Evolutionary conservation across 352 stramenopile genomes (phyloP).

Genomic region (Blastocystis sp.): DNA sequence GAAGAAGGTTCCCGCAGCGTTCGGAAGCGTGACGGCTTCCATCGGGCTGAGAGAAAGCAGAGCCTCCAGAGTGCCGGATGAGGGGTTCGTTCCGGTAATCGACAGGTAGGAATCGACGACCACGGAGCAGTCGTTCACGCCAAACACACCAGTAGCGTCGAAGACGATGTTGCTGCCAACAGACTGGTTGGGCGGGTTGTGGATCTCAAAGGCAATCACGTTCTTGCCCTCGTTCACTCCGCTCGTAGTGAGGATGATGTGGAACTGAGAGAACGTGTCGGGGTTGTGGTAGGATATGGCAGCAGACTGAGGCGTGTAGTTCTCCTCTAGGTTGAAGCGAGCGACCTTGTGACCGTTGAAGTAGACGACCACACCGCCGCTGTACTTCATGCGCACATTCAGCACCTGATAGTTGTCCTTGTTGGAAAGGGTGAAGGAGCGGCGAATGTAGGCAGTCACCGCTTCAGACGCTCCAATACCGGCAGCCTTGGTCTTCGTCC

Average conservation of each 20-base stretch:
- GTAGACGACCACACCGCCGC: constrained; percentile 20
- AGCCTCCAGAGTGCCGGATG: neutral
- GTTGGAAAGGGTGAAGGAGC: neutral
- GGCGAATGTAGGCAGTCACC: constrained; percentile 13
- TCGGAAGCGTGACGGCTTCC: neutral
- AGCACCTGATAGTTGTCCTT: constrained; percentile 36
- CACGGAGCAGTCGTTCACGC: constrained; percentile 7
- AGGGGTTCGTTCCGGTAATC: neutral
- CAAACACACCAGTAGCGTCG: constrained; percentile 44
- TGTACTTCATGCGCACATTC: constrained; percentile 44
- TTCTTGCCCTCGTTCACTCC: constrained; percentile 16
- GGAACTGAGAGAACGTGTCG: constrained; percentile 17
- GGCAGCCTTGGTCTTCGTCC: neutral
- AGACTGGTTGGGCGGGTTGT: neutral
- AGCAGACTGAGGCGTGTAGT: neutral
- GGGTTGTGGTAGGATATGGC: neutral
- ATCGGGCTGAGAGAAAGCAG: too few species aligned
- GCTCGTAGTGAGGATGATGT: neutral
- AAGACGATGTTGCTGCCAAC: neutral
- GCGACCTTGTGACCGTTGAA: constrained; percentile 24
- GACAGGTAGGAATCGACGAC: constrained; percentile 16
- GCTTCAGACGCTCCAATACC: neutral
- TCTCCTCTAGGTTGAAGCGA: constrained; percentile 35
- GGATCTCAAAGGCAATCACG: constrained; percentile 29
- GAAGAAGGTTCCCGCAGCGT: constrained; percentile 9